These are phyloP conservation scores for Sapria himalayana DNA, from an alignment of 345 rosid species.

Conservation along the genomic window DNA sequence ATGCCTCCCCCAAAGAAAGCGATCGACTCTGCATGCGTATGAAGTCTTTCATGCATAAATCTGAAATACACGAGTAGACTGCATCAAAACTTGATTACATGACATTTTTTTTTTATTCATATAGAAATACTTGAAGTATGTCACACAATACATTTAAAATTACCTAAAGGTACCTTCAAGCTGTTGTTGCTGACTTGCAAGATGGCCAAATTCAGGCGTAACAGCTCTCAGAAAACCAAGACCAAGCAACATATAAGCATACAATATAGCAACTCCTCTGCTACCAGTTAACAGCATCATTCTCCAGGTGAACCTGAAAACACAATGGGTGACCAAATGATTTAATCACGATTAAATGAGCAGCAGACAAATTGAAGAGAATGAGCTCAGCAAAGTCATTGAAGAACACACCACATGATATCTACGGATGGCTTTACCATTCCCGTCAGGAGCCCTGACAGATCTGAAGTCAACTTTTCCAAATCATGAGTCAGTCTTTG, in stretches of 20 bases:
- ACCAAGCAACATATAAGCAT: conserved; percentile 86
- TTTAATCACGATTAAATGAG: too few relatives aligned
- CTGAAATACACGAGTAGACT: too few relatives aligned
- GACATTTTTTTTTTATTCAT: too few relatives aligned
- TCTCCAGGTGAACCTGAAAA: conserved; percentile 92
- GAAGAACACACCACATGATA: conserved; percentile 60
- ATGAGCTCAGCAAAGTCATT: too few relatives aligned
- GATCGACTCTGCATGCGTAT: conserved; percentile 94
- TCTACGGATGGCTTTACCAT: conserved; percentile 97
- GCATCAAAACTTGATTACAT: too few relatives aligned
- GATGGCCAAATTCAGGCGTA: conserved; percentile 89
- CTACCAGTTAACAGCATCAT: conserved; percentile 88
- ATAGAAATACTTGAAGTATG: too few relatives aligned
- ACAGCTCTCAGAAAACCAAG: conserved; percentile 74
- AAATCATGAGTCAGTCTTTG: conserved; percentile 92
- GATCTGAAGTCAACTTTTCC: conserved; percentile 63
- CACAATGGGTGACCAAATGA: not conserved
- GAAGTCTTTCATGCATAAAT: conserved; percentile 98
- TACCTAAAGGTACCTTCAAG: conserved; percentile 95
- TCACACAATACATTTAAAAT: too few relatives aligned
- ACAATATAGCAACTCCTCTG: conserved; percentile 86
- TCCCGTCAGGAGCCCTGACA: conserved; percentile 87
- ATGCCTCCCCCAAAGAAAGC: conserved; percentile 99
- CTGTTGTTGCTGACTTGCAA: conserved; percentile 65
- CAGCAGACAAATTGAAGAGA: too few relatives aligned